These are phyloP conservation scores for Saccharomycopsis hybrid DNA, from an alignment of 1,139 yeast species.

Conservation along the genomic window DNA sequence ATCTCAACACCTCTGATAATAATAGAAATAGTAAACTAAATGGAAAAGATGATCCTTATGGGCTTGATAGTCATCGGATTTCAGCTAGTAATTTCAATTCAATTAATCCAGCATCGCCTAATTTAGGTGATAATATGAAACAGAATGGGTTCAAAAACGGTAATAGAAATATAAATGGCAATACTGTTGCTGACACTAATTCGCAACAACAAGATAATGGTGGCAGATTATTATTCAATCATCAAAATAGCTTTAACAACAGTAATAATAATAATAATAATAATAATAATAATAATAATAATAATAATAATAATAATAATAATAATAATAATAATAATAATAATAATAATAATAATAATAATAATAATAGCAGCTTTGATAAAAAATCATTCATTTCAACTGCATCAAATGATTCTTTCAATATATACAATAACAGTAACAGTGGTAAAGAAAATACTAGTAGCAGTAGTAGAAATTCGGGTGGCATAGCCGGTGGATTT, in stretches of 20 bases:
- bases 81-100: constrained; percentile 6
- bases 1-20: too few relatives aligned
- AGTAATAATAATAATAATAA: not conserved
- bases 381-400: not conserved
- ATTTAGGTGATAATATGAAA: not conserved
- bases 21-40: not conserved
- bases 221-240: too few relatives aligned
- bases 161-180: too few relatives aligned
- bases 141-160: too few relatives aligned
- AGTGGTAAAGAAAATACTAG: not conserved
- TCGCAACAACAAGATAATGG: too few relatives aligned
- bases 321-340: not conserved
- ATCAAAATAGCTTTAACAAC: too few relatives aligned
- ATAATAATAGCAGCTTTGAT: not conserved
- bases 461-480: not conserved
- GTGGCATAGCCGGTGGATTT: constrained; percentile 12
- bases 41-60: not conserved
- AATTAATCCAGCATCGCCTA: constrained; percentile 5
- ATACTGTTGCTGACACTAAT: too few relatives aligned
- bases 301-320: not conserved
- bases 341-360: not conserved
- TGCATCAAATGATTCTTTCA: not conserved
- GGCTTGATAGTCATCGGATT: not conserved
- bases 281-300: not conserved
- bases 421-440: not conserved